Evolutionary conservation across 2,329 filamentous ascomycete genomes (phyloP), one percentile per base, ranked within the genome.

Genomic region (Sphaerulina populicola): DNA sequence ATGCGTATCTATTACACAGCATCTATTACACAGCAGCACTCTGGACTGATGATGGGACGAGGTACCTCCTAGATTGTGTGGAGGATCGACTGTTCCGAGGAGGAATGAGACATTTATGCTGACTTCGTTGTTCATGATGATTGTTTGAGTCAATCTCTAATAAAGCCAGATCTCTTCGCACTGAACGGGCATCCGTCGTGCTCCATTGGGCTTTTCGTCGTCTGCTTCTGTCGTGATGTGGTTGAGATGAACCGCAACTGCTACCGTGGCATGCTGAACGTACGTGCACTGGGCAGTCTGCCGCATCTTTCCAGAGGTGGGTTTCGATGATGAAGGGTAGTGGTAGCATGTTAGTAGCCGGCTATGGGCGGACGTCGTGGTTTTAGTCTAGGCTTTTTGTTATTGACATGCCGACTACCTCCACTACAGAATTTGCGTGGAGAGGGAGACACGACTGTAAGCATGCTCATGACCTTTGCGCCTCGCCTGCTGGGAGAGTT

Each of bases 351-450:
- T 27, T 35, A n/a, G 31, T n/a, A n/a, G 31, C 31, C 10, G 31
- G 12, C 12, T 35, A 11, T 11, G 31, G 31, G 4, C 10, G 31
- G 31, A 35, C 31, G 31, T 35, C 10, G 31, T 35, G 31, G 56
- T 67, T 67, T 67, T 30, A 62, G 57, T 49, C 64, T 60, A 18
- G 72, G 58, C 3, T 57, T 60, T 2, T 59, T 55, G 47, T 67
- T 67, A 57, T 66, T 64, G 46, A 53, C 65, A 47, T 65, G 51
- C 31, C 46, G 54, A 6, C 61, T 39, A 18, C 18, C 18, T 18
- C 2, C 18, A 3, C 18, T 18, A 3, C 21, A n/a, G 15, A 30
- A 15, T 10, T 27, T 27, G 23, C 23, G 23, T 27, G 23, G 3
- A 27, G 23, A 27, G 23, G 6, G 23, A 27, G 23, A 5, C 5